These are phyloP conservation scores for Biscogniauxia marginata DNA, from an alignment of 2,329 filamentous ascomycete genomes.

Conservation along the genomic window DNA sequence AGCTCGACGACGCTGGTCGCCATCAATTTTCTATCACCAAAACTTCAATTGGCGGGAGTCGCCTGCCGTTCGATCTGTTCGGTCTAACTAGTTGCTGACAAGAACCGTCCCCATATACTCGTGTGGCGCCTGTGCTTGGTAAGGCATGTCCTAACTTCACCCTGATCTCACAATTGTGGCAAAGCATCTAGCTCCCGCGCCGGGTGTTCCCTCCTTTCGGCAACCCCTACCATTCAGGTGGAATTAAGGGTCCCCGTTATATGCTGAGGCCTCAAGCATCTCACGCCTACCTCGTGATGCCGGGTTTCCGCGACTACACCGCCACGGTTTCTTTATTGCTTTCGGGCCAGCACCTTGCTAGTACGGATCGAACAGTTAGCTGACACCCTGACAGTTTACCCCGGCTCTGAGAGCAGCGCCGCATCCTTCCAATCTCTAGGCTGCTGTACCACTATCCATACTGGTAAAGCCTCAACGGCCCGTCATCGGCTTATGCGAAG, in stretches of 20 bases:
- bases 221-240: conserved; percentile 11
- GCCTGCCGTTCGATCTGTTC: background rate
- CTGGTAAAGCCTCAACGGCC: conserved; percentile 15
- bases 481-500: conserved; percentile 12
- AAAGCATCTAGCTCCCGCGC: conserved; percentile 11
- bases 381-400: conserved; percentile 12
- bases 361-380: conserved; percentile 4
- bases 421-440: conserved; percentile 17
- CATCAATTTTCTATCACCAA: background rate
- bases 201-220: conserved; percentile 8
- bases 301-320: conserved; percentile 8
- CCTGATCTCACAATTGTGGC: conserved; percentile 13
- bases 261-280: background rate
- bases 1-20: background rate
- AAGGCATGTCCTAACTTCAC: background rate
- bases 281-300: background rate
- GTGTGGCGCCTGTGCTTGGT: background rate
- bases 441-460: conserved; percentile 20
- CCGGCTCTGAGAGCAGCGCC: conserved; percentile 16
- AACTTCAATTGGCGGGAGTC: background rate
- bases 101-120: background rate
- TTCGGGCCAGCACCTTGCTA: background rate
- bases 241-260: background rate
- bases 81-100: background rate
- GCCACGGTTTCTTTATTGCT: conserved; percentile 8